Evolutionary conservation across 495 filamentous ascomycete genomes (phyloP).

Genomic region (Geoglossum glabrum): DNA sequence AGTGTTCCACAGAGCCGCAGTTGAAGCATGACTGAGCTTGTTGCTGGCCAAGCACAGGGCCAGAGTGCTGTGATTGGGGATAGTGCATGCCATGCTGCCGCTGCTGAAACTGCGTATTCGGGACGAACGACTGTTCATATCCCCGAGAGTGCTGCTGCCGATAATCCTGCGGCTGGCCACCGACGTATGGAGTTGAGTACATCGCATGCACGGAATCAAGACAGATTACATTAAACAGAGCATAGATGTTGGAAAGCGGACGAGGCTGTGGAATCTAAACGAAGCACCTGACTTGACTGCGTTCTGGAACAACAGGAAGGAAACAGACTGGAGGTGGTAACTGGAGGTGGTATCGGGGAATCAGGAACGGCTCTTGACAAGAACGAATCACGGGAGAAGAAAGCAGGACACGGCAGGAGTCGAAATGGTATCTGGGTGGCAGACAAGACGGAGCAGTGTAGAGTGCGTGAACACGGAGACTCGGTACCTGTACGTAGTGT

Average conservation of each 20-base stretch:
- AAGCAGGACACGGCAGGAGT: neutral
- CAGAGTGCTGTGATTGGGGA: neutral
- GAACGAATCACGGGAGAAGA: neutral
- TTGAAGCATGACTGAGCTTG: conserved; percentile 23
- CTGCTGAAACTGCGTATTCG: neutral
- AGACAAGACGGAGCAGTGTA: neutral
- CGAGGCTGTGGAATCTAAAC: neutral
- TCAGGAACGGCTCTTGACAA: neutral
- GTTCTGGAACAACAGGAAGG: neutral
- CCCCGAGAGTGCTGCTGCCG: neutral
- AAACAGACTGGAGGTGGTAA: neutral
- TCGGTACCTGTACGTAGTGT: neutral
- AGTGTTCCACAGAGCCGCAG: conserved; percentile 22
- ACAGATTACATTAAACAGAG: neutral
- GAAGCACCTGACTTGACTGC: conserved; percentile 1
- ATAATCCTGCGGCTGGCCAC: neutral
- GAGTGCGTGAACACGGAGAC: neutral
- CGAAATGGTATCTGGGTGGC: neutral
- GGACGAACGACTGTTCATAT: neutral
- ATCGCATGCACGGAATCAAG: neutral
- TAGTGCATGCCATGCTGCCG: neutral
- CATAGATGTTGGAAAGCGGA: neutral
- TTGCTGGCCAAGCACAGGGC: neutral
- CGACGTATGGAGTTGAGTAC: neutral
- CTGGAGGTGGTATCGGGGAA: neutral